Evolutionary conservation across 2,329 filamentous ascomycete genomes (phyloP).

Genomic region (Truncatella angustata): DNA sequence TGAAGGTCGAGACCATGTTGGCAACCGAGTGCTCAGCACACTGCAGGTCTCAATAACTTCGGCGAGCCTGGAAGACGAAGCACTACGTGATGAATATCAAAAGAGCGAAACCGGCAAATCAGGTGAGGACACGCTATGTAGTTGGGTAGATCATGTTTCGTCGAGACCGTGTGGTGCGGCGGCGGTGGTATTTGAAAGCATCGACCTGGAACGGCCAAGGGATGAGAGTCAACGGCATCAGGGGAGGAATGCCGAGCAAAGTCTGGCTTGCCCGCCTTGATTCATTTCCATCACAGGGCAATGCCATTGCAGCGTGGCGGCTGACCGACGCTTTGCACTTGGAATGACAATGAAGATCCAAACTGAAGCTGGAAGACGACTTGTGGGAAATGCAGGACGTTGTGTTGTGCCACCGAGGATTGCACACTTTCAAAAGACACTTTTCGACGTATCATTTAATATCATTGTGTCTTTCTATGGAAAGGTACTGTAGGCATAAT

Average conservation of each 20-base stretch:
- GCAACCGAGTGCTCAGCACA: slow-evolving; percentile 3
- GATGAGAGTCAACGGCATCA: not conserved
- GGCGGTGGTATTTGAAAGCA: slow-evolving; percentile 3
- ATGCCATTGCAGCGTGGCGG: slow-evolving; percentile 8
- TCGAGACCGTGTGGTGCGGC: not conserved
- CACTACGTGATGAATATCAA: slow-evolving; percentile 12
- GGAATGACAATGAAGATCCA: slow-evolving; percentile 19
- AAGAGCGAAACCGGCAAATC: not conserved
- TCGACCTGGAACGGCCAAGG: not conserved
- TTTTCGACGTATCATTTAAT: no score
- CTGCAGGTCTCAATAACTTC: no score
- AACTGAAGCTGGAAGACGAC: not conserved
- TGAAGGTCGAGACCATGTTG: slow-evolving; percentile 20
- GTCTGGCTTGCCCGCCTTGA: slow-evolving; percentile 13
- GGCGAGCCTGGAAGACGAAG: no score
- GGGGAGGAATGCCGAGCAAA: not conserved
- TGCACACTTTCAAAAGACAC: no score
- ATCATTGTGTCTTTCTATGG: no score
- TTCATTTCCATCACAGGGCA: slow-evolving; percentile 13
- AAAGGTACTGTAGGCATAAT: no score
- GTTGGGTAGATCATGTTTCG: no score
- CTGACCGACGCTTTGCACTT: slow-evolving; percentile 7
- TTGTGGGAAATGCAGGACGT: no score
- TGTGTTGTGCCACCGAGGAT: no score
- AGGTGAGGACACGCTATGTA: not conserved